A percentile compares a stretch with the other conserved stretches of the same genome.
Evolutionary conservation across 257 asterid genomes (phyloP).

Genomic region (Nicotiana attenuata): DNA sequence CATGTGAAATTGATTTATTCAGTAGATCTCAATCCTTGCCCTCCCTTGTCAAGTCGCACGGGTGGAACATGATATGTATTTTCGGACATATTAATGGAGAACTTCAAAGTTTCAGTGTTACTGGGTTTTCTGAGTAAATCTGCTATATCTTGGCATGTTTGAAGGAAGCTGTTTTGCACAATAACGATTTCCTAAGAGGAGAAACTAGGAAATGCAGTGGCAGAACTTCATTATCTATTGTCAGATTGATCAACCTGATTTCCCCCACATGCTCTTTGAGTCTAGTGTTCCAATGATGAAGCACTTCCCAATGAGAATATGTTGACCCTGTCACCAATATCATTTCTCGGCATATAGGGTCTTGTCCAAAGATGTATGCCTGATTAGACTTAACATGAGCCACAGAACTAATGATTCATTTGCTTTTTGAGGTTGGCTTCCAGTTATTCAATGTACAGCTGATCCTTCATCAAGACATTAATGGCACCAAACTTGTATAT

Average conservation of each 20-base stretch:
- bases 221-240: neutral
- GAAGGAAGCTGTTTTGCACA: conserved; percentile 12
- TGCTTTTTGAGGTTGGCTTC: conserved; percentile 31
- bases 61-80: conserved; percentile 30
- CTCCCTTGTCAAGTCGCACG: conserved; percentile 43
- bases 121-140: conserved; percentile 14
- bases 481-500: conserved; percentile 41
- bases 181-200: conserved; percentile 10
- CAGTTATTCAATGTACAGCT: conserved; percentile 39
- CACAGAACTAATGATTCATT: conserved; percentile 21
- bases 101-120: conserved; percentile 11
- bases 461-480: conserved; percentile 31
- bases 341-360: conserved; percentile 16
- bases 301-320: conserved; percentile 14
- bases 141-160: neutral
- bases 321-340: conserved; percentile 9
- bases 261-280: neutral
- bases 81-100: neutral
- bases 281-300: conserved; percentile 11
- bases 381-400: conserved; percentile 29
- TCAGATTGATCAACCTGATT: neutral
- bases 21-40: conserved; percentile 45
- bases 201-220: conserved; percentile 7
- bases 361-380: conserved; percentile 32
- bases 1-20: conserved; percentile 44